Evolutionary conservation across 768 basidiomycete genomes (phyloP), one percentile per base, ranked within the genome.

Genomic region (Lentinula raphanica): DNA sequence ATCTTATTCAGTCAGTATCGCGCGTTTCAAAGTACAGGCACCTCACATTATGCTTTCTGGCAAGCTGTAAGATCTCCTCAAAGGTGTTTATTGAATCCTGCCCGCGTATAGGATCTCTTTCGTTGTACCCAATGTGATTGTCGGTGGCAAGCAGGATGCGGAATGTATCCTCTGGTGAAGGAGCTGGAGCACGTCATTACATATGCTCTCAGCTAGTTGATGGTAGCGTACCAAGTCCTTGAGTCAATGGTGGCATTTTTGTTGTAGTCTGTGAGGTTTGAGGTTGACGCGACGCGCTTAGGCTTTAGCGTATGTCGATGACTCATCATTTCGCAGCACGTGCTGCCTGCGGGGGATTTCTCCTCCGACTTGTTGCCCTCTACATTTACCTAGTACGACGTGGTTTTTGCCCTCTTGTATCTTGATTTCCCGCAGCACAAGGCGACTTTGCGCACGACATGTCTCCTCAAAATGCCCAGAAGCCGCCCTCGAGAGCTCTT

Each of bases 31-130:
- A 23, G 9, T 45, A 49, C 13, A 4, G 28, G 15, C 73, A 11
- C 25, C 88, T 63, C 66, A 93, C 94, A 64, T 94, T 87, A 63
- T 92, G 76, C 64, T 95, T 95, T 15, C 88, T 85, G 2, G 94
- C 96, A 6, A 98, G 74, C 67, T 97, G 86, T 19, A 99, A 74
- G 50, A 99, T 92, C 74, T 99, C 97, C 63, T 80, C 82, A 73
- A 99, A 99, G 0, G 95, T 92, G 71, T 96, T 90, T 64, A 99
- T 90, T 2, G 94, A 91, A 68, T 99, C 97, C 70, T 92, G 88
- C 0, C 96, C 94, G 29, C 97, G 83, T 42, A 98, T 79, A 1
- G 97, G 95, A 68, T 99, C 97, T 60, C 93, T 81, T 72, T 98
- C 96, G 61, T 88, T 81, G 73, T 92, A 97, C 0, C 97, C 97